Conservation (phyloP, 495 filamentous ascomycete genomes). For the Penicillium maclennaniae region DNA sequence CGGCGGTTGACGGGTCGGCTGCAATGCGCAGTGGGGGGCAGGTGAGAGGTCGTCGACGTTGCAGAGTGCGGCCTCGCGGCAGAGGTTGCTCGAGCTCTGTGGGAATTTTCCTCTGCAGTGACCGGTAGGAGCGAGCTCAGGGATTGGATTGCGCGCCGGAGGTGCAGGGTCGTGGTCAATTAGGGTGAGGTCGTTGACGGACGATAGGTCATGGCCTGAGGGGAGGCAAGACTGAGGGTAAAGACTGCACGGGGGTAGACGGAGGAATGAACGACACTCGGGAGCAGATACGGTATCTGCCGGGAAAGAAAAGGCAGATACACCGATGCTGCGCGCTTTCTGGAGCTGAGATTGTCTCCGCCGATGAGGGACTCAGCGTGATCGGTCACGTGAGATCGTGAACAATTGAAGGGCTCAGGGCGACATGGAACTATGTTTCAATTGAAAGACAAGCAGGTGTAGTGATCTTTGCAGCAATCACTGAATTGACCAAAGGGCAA, state of each 20-base stretch:
- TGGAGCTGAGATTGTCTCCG: conserved; percentile 12
- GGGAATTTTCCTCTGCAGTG: not conserved
- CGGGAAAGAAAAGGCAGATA: conserved; percentile 5
- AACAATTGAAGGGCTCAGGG: not conserved
- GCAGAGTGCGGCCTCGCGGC: not conserved
- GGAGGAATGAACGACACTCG: not conserved
- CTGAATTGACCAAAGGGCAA: not conserved
- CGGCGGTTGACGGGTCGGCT: conserved; percentile 2
- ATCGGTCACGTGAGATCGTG: not conserved
- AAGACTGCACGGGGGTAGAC: not conserved
- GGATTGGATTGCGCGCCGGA: not conserved
- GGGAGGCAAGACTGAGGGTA: not conserved
- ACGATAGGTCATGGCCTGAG: conserved; percentile 21
- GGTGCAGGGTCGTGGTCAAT: not conserved
- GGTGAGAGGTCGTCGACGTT: not conserved
- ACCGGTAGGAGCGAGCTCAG: not conserved
- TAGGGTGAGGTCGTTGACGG: conserved; percentile 11
- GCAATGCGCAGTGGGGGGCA: not conserved
- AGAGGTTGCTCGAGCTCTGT: not conserved
- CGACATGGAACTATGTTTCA: not conserved
- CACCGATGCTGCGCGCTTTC: conserved; percentile 13
- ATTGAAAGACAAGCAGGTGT: not conserved
- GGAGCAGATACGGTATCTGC: conserved; percentile 15
- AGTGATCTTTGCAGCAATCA: not conserved
- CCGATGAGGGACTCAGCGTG: not conserved